Evolutionary conservation across 2,329 filamentous ascomycete species (phyloP).

Genomic region (Coniochaeta prunicola): DNA sequence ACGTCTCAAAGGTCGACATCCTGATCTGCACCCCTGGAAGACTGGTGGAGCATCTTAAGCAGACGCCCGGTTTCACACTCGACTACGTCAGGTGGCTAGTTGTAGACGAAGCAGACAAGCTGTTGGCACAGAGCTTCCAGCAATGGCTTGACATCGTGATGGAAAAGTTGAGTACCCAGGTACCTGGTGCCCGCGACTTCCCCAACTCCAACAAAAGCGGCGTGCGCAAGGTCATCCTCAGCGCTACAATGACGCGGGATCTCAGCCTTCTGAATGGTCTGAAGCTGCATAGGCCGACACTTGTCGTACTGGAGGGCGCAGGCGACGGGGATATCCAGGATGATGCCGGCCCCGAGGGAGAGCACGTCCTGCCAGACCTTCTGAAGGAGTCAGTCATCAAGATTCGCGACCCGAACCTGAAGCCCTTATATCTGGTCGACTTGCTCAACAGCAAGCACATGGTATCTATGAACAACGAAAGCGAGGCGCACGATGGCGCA

Average conservation of each 20-base stretch:
- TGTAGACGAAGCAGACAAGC: constrained; percentile 88
- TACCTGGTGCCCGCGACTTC: constrained; percentile 43
- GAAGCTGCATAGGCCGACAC: constrained; percentile 62
- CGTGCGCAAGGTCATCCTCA: constrained; percentile 77
- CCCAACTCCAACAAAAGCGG: constrained; percentile 43
- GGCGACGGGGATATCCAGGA: constrained; percentile 8
- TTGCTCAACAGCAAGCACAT: constrained; percentile 56
- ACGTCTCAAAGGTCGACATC: constrained; percentile 71
- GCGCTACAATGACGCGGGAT: constrained; percentile 87
- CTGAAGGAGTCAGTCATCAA: constrained; percentile 62
- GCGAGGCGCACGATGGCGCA: constrained; percentile 15
- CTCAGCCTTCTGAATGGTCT: constrained; percentile 71
- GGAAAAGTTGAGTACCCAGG: constrained; percentile 44
- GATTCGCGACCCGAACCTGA: constrained; percentile 61
- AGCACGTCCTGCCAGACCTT: constrained; percentile 51
- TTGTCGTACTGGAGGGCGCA: neutral
- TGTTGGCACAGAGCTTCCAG: constrained; percentile 87
- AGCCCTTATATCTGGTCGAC: constrained; percentile 79
- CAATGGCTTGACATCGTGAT: constrained; percentile 77
- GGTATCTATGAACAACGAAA: constrained; percentile 14
- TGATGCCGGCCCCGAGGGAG: constrained; percentile 31
- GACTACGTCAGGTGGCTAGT: constrained; percentile 79
- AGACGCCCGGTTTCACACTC: constrained; percentile 75
- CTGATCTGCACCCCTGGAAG: constrained; percentile 88
- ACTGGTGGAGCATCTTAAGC: constrained; percentile 82